phyloP scores from a whole-genome alignment of 169 alveolate genomes.

The Babesia bovis region DNA sequence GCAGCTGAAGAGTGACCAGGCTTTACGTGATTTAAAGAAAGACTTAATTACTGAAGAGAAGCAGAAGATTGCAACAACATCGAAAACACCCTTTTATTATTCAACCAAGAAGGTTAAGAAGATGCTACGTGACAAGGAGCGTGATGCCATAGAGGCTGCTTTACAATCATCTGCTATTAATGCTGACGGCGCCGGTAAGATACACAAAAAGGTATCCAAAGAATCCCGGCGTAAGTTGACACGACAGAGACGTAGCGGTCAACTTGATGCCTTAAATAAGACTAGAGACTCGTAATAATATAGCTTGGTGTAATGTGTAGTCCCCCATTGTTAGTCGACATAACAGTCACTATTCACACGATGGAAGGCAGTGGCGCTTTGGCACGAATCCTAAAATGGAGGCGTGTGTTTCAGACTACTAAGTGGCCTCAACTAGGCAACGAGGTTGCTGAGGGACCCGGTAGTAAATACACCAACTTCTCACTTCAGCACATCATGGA shows the following conservation, averaged over 20 bases:
- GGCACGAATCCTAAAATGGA: slow-evolving; percentile 55
- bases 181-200: slow-evolving; percentile 33
- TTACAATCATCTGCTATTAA: slow-evolving; percentile 50
- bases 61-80: slow-evolving; percentile 51
- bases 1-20: slow-evolving; percentile 44
- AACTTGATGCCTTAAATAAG: neutral
- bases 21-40: slow-evolving; percentile 45
- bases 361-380: slow-evolving; percentile 48
- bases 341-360: neutral
- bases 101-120: slow-evolving; percentile 63
- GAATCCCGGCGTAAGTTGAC: slow-evolving; percentile 17
- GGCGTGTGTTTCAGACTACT: slow-evolving; percentile 26
- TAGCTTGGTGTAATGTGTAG: neutral
- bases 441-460: slow-evolving; percentile 68
- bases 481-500: slow-evolving; percentile 70
- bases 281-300: neutral
- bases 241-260: slow-evolving; percentile 33
- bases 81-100: slow-evolving; percentile 59
- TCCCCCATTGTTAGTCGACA: neutral
- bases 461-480: slow-evolving; percentile 69
- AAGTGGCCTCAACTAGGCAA: slow-evolving; percentile 67
- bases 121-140: slow-evolving; percentile 34
- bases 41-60: slow-evolving; percentile 45
- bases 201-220: slow-evolving; percentile 57
- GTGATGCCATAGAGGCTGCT: slow-evolving; percentile 24